Percentiles rank a stretch among this genome's conserved stretches.
These are phyloP conservation scores for Schoenoplectus triqueter DNA, from an alignment of 202 grass and related monocot species.

Conservation along the genomic window DNA sequence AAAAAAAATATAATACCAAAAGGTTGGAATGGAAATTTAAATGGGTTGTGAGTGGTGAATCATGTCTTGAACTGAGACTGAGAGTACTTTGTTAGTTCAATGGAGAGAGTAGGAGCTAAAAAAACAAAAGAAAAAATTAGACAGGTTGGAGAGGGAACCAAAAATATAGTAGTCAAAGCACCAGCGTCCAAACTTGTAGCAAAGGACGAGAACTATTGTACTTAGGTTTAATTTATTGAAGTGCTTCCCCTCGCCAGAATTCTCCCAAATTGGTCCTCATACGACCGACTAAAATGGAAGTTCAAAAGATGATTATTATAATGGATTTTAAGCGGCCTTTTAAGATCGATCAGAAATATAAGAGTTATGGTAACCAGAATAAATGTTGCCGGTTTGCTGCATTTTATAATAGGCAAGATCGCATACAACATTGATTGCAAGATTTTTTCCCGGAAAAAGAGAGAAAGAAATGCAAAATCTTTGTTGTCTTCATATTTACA, in stretches of 20 bases:
- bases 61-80: background rate
- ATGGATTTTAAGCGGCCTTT: background rate
- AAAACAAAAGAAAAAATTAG: background rate
- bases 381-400: background rate
- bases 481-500: background rate
- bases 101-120: background rate
- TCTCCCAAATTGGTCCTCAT: background rate
- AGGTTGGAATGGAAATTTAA: background rate
- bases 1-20: background rate
- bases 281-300: background rate
- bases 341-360: background rate
- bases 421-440: background rate
- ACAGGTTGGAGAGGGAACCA: background rate
- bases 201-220: slow-evolving; percentile 4
- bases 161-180: slow-evolving; percentile 29
- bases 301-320: background rate
- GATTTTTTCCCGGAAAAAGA: background rate
- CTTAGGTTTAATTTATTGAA: background rate
- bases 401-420: background rate
- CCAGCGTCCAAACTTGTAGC: slow-evolving; percentile 1
- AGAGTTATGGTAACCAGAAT: background rate
- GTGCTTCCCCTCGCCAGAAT: background rate
- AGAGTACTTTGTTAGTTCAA: background rate
- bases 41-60: background rate
- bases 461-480: background rate